phyloP scores from a whole-genome alignment of 2,329 filamentous ascomycete species.

The Thelonectria blattea region DNA sequence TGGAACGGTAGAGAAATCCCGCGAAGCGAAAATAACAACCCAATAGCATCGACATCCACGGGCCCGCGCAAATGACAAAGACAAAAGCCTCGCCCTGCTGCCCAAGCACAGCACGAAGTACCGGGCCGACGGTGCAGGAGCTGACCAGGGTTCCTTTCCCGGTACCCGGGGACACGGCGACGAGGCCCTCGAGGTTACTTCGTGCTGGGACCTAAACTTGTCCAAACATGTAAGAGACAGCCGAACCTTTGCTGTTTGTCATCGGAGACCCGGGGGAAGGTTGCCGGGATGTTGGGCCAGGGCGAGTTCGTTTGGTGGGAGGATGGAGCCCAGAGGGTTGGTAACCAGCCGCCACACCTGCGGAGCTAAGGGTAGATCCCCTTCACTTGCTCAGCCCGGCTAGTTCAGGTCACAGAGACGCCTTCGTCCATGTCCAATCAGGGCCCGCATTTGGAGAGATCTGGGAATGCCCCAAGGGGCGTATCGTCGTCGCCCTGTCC shows the following conservation, averaged over 20 bases:
- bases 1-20: background rate
- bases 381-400: constrained; percentile 21
- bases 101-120: background rate
- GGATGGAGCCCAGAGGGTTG: constrained; percentile 31
- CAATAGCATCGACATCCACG: background rate
- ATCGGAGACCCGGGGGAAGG: background rate
- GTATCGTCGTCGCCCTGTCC: constrained; percentile 3
- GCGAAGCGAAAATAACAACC: background rate
- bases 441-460: background rate
- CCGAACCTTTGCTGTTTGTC: constrained; percentile 8
- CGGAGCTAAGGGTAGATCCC: constrained; percentile 29
- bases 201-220: background rate
- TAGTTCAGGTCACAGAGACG: constrained; percentile 12
- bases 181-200: background rate
- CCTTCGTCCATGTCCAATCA: constrained; percentile 9
- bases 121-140: background rate
- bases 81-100: background rate
- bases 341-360: constrained; percentile 30
- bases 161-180: background rate
- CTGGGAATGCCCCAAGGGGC: constrained; percentile 1
- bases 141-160: background rate
- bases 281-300: constrained; percentile 8
- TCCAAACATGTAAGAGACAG: constrained; percentile 4
- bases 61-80: background rate
- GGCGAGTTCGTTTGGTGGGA: constrained; percentile 16